Evolutionary conservation across 2,329 filamentous ascomycete genomes (phyloP).

Genomic region (Xylaria sp.): DNA sequence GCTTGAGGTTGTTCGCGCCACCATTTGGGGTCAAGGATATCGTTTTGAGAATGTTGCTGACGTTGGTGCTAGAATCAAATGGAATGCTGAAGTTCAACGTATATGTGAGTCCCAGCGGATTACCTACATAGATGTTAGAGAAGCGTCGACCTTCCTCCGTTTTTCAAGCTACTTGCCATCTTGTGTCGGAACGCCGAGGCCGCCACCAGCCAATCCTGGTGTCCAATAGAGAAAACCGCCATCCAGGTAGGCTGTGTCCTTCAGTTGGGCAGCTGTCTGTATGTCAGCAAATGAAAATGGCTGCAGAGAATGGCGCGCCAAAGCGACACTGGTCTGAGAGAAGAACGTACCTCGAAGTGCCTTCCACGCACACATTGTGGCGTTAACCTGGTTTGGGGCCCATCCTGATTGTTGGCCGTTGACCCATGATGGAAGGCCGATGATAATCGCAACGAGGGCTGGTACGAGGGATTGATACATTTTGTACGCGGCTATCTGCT

Average conservation of each 20-base stretch:
- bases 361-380: slow-evolving; percentile 69
- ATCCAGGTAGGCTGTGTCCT: slow-evolving; percentile 73
- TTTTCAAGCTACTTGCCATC: slow-evolving; percentile 56
- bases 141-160: neutral
- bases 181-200: slow-evolving; percentile 40
- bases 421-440: slow-evolving; percentile 46
- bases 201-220: slow-evolving; percentile 59
- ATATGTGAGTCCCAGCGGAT: slow-evolving; percentile 63
- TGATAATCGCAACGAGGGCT: slow-evolving; percentile 42
- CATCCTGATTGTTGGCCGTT: slow-evolving; percentile 60
- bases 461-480: slow-evolving; percentile 47
- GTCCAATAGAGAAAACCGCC: slow-evolving; percentile 68
- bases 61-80: slow-evolving; percentile 64
- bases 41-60: slow-evolving; percentile 60
- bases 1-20: slow-evolving; percentile 61
- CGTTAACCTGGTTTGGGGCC: slow-evolving; percentile 62
- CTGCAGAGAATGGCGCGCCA: neutral
- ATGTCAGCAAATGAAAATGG: slow-evolving; percentile 44
- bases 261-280: slow-evolving; percentile 51
- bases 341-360: slow-evolving; percentile 50
- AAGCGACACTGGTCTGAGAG: neutral
- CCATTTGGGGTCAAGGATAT: slow-evolving; percentile 60
- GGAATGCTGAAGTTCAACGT: slow-evolving; percentile 67
- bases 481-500: slow-evolving; percentile 35
- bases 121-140: slow-evolving; percentile 54